Evolutionary conservation across 176 grass and related monocot genomes (phyloP).

Genomic region (Phoenix dactylifera): DNA sequence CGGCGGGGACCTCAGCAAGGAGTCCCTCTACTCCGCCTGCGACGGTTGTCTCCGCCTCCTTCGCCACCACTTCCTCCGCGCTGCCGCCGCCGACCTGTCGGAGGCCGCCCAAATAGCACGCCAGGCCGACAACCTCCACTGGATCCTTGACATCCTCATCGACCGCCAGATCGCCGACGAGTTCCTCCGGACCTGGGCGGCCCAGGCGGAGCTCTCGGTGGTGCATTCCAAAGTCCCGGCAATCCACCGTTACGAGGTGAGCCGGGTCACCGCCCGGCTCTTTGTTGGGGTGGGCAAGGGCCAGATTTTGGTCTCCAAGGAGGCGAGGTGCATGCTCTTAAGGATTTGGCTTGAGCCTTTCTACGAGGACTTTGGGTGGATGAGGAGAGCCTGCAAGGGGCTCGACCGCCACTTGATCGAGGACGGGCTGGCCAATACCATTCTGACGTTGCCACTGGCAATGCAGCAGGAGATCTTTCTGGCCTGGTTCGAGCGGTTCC

Average conservation of each 20-base stretch:
- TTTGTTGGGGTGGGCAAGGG: slow-evolving; percentile 89
- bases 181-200: slow-evolving; percentile 76
- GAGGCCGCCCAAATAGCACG: slow-evolving; percentile 62
- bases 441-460: slow-evolving; percentile 65
- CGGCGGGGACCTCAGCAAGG: slow-evolving; percentile 72
- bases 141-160: slow-evolving; percentile 94
- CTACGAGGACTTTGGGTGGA: slow-evolving; percentile 97
- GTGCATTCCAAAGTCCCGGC: slow-evolving; percentile 69
- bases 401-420: slow-evolving; percentile 89
- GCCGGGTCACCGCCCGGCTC: slow-evolving; percentile 65
- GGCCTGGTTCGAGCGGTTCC: slow-evolving; percentile 83
- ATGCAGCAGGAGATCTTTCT: slow-evolving; percentile 86
- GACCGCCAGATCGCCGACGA: slow-evolving; percentile 90
- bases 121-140: slow-evolving; percentile 89
- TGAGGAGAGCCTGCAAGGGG: slow-evolving; percentile 85
- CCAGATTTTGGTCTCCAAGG: slow-evolving; percentile 83
- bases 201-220: slow-evolving; percentile 57
- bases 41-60: slow-evolving; percentile 67
- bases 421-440: slow-evolving; percentile 83
- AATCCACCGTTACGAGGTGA: slow-evolving; percentile 88
- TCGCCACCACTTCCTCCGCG: slow-evolving; percentile 46
- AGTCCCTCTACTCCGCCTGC: slow-evolving; percentile 79
- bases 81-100: slow-evolving; percentile 30
- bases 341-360: slow-evolving; percentile 83
- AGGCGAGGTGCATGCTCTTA: slow-evolving; percentile 70